Base-by-base conservation (phyloP, 495 filamentous ascomycete genomes). In the Podospora pseudocomata region DNA sequence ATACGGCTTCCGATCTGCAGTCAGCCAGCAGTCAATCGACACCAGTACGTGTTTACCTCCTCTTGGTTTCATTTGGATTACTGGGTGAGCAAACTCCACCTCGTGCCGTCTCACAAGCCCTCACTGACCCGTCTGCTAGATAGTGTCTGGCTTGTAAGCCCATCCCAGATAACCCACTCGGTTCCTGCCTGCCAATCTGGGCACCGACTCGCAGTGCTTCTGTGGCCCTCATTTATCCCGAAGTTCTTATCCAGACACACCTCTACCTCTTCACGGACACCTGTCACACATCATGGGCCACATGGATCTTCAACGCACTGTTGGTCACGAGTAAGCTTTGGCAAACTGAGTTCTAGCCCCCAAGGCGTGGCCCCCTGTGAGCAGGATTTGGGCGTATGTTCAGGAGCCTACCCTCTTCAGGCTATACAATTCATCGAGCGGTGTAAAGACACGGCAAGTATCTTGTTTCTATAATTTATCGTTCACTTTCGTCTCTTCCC, bases 11-110 rank as follows among this genome's bases (percentile, higher is more conserved):
- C 62, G 64, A 68, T 69, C 66, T 69, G 64, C 70, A 67, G 56
- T 60, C 30, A 64, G 68, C 61, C 68, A 71, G 67, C 70, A 68
- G 27, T 65, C 70, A 61, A 64, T 66, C 55, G 67, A 57, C 26
- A 30, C n/a, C 44, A 58, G 65, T 71, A 67, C 70, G 73, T 69
- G 73, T 72, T 69, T 67, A 53, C 53, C 28, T 68, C 49, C 19
- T 30, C 63, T 39, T 66, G 7, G 63, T 67, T 70, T 9, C 60
- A 74, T 72, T 74, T 73, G 70, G 66, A 74, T 71, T 73, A 66
- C 66, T 58, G 65, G 44, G 62, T 53, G 19, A 30, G 60, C 57
- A 49, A 49, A 53, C 61, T 71, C 71, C 65, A 65, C 64, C 53
- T 69, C 27, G 27, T 49, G 23, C 70, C 59, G 69, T 68, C 66